Percentiles rank a stretch among this genome's conserved stretches.
These are phyloP conservation scores for Monosporozyma siamensis DNA, from an alignment of 805 yeast species.

Conservation along the genomic window DNA sequence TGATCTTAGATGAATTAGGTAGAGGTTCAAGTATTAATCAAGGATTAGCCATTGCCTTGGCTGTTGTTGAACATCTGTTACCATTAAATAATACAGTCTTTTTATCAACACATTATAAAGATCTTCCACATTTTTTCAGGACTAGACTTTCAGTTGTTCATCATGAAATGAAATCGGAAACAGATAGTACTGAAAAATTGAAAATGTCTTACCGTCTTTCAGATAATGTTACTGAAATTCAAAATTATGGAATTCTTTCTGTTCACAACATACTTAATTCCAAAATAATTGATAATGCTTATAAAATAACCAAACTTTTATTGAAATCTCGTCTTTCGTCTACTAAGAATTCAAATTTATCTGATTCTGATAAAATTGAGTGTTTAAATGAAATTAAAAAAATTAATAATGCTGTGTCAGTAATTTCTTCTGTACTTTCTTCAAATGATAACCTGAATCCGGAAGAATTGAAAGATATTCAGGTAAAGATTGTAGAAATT, in stretches of 20 bases:
- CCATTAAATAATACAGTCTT: constrained; percentile 27
- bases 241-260: constrained; percentile 29
- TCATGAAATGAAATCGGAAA: constrained; percentile 30
- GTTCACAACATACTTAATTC: constrained; percentile 22
- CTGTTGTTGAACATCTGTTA: constrained; percentile 34
- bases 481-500: constrained; percentile 18
- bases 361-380: not conserved
- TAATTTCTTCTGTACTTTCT: constrained; percentile 14
- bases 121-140: constrained; percentile 32
- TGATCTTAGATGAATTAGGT: constrained; percentile 49
- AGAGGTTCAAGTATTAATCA: constrained; percentile 43
- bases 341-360: too few relatives aligned
- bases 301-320: constrained; percentile 11
- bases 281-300: constrained; percentile 23
- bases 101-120: constrained; percentile 39
- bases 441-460: constrained; percentile 9
- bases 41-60: constrained; percentile 43
- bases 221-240: constrained; percentile 16
- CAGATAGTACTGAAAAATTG: constrained; percentile 11
- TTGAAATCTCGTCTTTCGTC: too few relatives aligned
- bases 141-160: constrained; percentile 31
- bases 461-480: constrained; percentile 17
- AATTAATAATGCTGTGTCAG: constrained; percentile 22
- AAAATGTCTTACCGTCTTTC: constrained; percentile 28
- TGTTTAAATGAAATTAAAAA: constrained; percentile 16